Evolutionary conservation across 164 flowering plant genomes (phyloP).

Genomic region (Vitis vinifera): DNA sequence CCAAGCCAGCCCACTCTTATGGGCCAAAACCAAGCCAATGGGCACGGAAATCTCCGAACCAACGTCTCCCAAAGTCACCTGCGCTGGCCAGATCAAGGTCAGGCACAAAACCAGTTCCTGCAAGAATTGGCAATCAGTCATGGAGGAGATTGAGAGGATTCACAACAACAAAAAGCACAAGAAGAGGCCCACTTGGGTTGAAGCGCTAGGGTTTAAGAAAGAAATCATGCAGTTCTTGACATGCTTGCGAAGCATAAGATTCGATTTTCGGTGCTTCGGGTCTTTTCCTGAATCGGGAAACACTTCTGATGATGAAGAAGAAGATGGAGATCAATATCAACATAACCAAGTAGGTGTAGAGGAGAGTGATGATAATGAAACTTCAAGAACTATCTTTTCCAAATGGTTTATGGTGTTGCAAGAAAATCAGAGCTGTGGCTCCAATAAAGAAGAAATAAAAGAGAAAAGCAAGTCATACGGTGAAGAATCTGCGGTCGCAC

Average conservation of each 20-base stretch:
- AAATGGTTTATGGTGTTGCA: conserved; percentile 91
- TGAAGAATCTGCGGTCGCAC: conserved; percentile 17
- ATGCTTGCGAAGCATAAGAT: conserved; percentile 52
- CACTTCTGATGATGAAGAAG: conserved; percentile 55
- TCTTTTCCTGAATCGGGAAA: conserved; percentile 41
- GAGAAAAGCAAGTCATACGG: conserved; percentile 7
- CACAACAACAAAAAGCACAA: conserved; percentile 43
- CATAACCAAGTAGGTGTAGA: conserved; percentile 17
- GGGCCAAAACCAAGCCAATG: conserved; percentile 52
- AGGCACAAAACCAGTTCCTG: conserved; percentile 47
- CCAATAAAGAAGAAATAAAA: conserved; percentile 12
- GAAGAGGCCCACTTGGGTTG: conserved; percentile 56
- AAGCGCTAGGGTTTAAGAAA: conserved; percentile 72
- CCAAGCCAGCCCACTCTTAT: conserved; percentile 54
- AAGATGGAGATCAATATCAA: conserved; percentile 39
- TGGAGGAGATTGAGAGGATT: conserved; percentile 89
- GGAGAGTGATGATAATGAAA: conserved; percentile 17
- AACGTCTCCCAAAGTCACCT: conserved; percentile 91
- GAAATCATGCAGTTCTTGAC: conserved; percentile 77
- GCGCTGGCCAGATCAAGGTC: conserved; percentile 89
- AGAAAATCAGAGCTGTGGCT: conserved; percentile 37
- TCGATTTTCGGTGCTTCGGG: conserved; percentile 83
- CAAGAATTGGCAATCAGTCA: conserved; percentile 92
- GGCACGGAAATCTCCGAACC: conserved; percentile 62
- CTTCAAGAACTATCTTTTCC: conserved; percentile 58